A percentile compares a stretch with the other conserved stretches of the same genome.
Conservation (phyloP, 2,329 filamentous ascomycete genomes). For the Pseudopyricularia javanii region DNA sequence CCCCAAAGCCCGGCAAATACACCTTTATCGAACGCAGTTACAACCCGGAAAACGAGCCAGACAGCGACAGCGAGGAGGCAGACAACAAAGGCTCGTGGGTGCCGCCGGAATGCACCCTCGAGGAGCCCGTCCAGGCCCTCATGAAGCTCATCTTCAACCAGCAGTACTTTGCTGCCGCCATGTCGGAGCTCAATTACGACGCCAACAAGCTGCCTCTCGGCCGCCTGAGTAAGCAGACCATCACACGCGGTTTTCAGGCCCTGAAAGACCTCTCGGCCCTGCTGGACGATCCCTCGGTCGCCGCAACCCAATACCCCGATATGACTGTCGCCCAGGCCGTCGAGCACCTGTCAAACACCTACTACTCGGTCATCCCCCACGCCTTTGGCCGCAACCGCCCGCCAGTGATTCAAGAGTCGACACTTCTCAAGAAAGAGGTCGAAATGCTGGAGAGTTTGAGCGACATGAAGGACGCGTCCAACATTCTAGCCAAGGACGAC, state of each 20-base stretch:
- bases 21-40: slow-evolving; percentile 73
- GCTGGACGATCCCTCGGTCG: slow-evolving; percentile 39
- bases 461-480: slow-evolving; percentile 72
- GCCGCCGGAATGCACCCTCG: slow-evolving; percentile 42
- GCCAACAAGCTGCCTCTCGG: slow-evolving; percentile 68
- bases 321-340: slow-evolving; percentile 26
- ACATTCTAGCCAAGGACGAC: slow-evolving; percentile 60
- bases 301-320: slow-evolving; percentile 25
- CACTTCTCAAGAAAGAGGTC: slow-evolving; percentile 60
- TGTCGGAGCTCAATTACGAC: slow-evolving; percentile 59
- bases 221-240: slow-evolving; percentile 70
- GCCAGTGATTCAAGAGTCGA: slow-evolving; percentile 47
- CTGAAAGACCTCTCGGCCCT: slow-evolving; percentile 64
- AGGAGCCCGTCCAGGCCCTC: slow-evolving; percentile 49
- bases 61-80: slow-evolving; percentile 11
- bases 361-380: slow-evolving; percentile 75
- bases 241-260: slow-evolving; percentile 61
- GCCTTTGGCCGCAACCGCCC: slow-evolving; percentile 63
- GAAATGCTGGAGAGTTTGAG: slow-evolving; percentile 69
- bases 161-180: slow-evolving; percentile 54
- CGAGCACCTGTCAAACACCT: slow-evolving; percentile 60
- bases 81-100: slow-evolving; percentile 22
- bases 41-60: slow-evolving; percentile 47
- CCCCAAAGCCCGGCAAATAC: slow-evolving; percentile 58
- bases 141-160: slow-evolving; percentile 79